Conservation (phyloP, 2,329 filamentous ascomycete genomes). For the Xylaria sp. region DNA sequence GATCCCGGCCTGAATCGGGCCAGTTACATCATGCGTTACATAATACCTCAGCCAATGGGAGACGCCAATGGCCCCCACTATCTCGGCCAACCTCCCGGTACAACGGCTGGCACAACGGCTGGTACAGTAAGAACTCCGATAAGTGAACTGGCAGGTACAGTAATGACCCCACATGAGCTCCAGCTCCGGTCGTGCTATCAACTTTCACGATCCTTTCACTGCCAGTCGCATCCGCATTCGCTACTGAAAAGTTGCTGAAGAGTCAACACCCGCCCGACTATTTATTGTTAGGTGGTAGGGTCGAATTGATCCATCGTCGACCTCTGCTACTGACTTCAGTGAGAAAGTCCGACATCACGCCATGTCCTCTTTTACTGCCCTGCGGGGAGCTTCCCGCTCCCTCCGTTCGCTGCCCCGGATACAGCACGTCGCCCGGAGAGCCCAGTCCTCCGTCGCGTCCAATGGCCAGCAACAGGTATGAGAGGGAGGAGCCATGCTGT, state of each 20-base stretch:
- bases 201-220: not conserved
- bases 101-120: not conserved
- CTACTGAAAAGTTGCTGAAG: not conserved
- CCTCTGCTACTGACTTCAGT: not conserved
- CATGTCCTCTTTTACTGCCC: conserved; percentile 43
- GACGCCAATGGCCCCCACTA: not conserved
- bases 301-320: not conserved
- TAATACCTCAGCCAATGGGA: not conserved
- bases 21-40: not conserved
- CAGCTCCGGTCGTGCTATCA: not conserved
- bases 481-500: conserved; percentile 13
- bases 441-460: conserved; percentile 42
- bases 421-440: conserved; percentile 31
- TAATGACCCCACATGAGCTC: not conserved
- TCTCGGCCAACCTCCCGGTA: not conserved
- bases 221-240: not conserved
- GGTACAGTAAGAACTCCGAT: not conserved
- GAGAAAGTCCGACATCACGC: not conserved
- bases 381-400: conserved; percentile 46
- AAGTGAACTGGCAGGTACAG: not conserved
- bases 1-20: not conserved
- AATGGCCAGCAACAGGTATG: conserved; percentile 57
- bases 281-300: not conserved
- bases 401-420: conserved; percentile 34
- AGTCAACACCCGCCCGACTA: not conserved